Base-by-base conservation (phyloP, 225 moss, liverwort and hornwort species). In the Pseudisothecium myosuroides region DNA sequence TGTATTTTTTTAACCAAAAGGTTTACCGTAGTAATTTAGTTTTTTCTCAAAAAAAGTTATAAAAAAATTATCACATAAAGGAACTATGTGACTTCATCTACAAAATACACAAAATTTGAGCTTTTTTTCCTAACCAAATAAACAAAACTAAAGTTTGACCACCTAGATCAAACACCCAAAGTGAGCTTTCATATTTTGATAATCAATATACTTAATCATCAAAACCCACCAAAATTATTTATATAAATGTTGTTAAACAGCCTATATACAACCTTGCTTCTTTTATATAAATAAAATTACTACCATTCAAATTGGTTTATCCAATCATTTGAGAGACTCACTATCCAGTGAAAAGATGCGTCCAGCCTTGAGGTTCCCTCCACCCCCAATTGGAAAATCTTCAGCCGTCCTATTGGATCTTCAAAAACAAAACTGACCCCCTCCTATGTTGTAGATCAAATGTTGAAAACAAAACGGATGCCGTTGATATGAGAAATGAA, bases 311-410 rank as follows among this genome's bases (percentile, higher is more conserved):
- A 27, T 27, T 43, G 1, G 14, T 5, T 72, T 43, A 72, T 2
- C 1, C 9, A 5, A 72, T 43, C 1, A 2, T 43, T 16, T 16
- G 2, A 43, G 9, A 9, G 15, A 41, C 1, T 41, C n/a, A n/a
- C n/a, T n/a, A n/a, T n/a, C n/a, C n/a, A n/a, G n/a, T n/a, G n/a
- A n/a, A n/a, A n/a, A n/a, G n/a, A n/a, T n/a, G n/a, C n/a, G n/a
- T n/a, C n/a, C n/a, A n/a, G n/a, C n/a, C n/a, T n/a, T n/a, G n/a
- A n/a, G n/a, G n/a, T n/a, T n/a, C n/a, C n/a, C n/a, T n/a, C n/a
- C n/a, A n/a, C n/a, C n/a, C n/a, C n/a, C n/a, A n/a, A n/a, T n/a
- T n/a, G n/a, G n/a, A n/a, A n/a, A n/a, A n/a, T n/a, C n/a, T n/a
- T n/a, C n/a, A n/a, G n/a, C n/a, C n/a, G n/a, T n/a, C n/a, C n/a